These are phyloP conservation scores for Hypoxylon sp. DNA, from an alignment of 2,329 filamentous ascomycete species.

Conservation along the genomic window DNA sequence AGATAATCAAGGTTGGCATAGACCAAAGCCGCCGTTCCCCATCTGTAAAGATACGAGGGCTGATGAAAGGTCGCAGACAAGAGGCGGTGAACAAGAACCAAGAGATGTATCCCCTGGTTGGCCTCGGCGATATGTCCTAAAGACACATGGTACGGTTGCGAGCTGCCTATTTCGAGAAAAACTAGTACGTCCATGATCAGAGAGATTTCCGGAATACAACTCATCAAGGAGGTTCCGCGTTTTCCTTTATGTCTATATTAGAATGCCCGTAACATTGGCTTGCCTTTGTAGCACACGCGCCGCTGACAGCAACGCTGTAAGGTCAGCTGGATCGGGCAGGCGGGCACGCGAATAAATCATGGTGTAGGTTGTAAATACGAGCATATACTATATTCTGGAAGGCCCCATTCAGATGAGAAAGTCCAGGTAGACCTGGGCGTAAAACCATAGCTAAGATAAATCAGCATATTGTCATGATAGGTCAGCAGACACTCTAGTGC, in stretches of 20 bases:
- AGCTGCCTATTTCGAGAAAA: constrained; percentile 1
- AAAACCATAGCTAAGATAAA: background rate
- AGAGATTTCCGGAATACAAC: background rate
- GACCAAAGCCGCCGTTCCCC: background rate
- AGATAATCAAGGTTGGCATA: background rate
- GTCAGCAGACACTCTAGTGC: background rate
- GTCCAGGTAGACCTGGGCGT: too few species aligned
- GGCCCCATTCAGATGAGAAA: background rate
- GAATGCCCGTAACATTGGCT: background rate
- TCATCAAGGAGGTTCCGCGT: background rate
- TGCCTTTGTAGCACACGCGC: background rate
- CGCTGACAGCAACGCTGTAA: background rate
- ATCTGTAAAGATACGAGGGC: background rate
- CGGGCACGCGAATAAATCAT: background rate
- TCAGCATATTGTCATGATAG: background rate
- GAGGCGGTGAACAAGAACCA: constrained; percentile 4
- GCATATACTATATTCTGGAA: background rate
- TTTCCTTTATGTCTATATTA: background rate
- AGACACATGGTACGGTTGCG: background rate
- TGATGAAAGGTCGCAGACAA: background rate
- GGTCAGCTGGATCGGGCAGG: background rate
- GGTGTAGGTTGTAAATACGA: background rate
- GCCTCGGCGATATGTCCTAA: background rate
- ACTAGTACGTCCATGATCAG: background rate
- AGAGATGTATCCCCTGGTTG: background rate